Conservation (phyloP, 352 stramenopile genomes). For the Thalassiosira livingstoniorum region DNA sequence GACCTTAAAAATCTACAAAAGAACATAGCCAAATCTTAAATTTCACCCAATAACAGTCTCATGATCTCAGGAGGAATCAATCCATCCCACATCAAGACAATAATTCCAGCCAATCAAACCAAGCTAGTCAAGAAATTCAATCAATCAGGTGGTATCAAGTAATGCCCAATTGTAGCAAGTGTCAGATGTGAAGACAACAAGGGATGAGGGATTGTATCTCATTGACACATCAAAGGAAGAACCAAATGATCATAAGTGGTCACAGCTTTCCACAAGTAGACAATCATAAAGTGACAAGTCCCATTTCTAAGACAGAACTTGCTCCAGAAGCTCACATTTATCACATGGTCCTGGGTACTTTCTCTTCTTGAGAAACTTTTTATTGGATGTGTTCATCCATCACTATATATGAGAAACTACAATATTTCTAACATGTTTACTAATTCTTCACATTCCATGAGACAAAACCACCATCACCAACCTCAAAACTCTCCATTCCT, state of each 20-base stretch:
- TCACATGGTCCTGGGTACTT: too few relatives aligned
- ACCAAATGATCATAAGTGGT: too few relatives aligned
- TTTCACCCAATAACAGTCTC: slow-evolving; percentile 73
- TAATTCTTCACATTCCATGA: slow-evolving; percentile 90
- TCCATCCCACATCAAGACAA: too few relatives aligned
- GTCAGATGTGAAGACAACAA: slow-evolving; percentile 40
- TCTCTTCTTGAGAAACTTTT: too few relatives aligned
- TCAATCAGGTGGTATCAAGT: slow-evolving; percentile 8
- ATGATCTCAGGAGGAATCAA: background rate
- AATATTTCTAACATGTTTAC: too few relatives aligned
- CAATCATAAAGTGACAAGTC: slow-evolving; percentile 22
- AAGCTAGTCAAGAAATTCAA: too few relatives aligned
- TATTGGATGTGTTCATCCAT: too few relatives aligned
- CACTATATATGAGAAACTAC: too few relatives aligned
- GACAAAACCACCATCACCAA: slow-evolving; percentile 98
- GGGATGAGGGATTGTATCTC: slow-evolving; percentile 37
- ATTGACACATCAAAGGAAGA: slow-evolving; percentile 31
- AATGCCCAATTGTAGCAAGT: slow-evolving; percentile 40
- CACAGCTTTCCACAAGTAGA: too few relatives aligned
- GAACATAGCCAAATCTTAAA: slow-evolving; percentile 87
- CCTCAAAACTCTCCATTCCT: slow-evolving; percentile 90
- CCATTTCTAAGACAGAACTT: slow-evolving; percentile 22
- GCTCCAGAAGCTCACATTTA: slow-evolving; percentile 58
- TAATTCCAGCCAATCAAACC: too few relatives aligned
- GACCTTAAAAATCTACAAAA: slow-evolving; percentile 90